phyloP scores from a whole-genome alignment of 2,329 filamentous ascomycete genomes.

The Epichloe scottii region DNA sequence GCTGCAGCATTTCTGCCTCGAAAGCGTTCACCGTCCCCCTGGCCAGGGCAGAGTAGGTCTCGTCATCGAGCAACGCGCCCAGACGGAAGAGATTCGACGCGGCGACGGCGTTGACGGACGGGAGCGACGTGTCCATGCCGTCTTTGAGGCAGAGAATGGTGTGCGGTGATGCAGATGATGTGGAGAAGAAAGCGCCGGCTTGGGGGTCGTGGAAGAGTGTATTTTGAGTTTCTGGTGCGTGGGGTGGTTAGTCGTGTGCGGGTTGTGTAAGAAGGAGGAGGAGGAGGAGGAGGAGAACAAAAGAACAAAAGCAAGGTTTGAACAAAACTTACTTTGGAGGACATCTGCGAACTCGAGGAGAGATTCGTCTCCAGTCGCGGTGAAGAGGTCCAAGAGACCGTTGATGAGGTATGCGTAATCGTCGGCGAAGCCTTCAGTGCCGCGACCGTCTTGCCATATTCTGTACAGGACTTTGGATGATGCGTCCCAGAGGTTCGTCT shows the following conservation, averaged over 20 bases:
- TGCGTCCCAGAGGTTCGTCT: slow-evolving; percentile 57
- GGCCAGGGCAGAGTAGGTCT: slow-evolving; percentile 51
- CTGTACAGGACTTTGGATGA: slow-evolving; percentile 53
- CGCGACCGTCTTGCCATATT: slow-evolving; percentile 56
- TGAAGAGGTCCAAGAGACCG: slow-evolving; percentile 73
- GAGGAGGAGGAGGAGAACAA: too few species aligned
- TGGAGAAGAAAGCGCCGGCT: slow-evolving; percentile 62
- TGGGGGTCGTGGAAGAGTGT: slow-evolving; percentile 61
- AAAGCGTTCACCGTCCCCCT: slow-evolving; percentile 72
- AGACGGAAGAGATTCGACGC: slow-evolving; percentile 79
- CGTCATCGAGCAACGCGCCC: slow-evolving; percentile 53
- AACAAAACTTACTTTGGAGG: slow-evolving; percentile 51
- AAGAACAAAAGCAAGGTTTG: not conserved
- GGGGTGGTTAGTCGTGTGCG: slow-evolving; percentile 4
- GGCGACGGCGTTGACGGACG: slow-evolving; percentile 80
- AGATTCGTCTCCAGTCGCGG: slow-evolving; percentile 62
- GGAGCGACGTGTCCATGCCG: slow-evolving; percentile 85
- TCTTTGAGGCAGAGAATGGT: slow-evolving; percentile 82
- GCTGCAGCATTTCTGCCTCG: slow-evolving; percentile 81
- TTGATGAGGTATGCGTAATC: slow-evolving; percentile 86
- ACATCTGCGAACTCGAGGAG: slow-evolving; percentile 72
- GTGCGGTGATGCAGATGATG: slow-evolving; percentile 47
- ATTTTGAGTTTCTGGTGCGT: slow-evolving; percentile 51
- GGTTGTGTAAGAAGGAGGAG: not conserved
- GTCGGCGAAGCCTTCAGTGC: slow-evolving; percentile 68